Conservation (phyloP, 441 rosid genomes). For the Erodium trifolium region DNA sequence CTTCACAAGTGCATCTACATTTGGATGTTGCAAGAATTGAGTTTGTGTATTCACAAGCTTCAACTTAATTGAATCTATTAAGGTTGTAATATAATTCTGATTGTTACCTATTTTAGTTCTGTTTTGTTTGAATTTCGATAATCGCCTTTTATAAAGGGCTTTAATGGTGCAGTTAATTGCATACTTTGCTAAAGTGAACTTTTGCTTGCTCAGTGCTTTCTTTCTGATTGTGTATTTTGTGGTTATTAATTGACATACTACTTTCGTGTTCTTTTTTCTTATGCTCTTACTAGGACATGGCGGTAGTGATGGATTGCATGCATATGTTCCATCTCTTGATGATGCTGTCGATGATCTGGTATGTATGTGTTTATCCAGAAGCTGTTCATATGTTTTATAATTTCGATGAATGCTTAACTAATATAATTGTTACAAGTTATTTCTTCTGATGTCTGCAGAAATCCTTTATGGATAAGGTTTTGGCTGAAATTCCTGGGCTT, state of each 20-base stretch:
- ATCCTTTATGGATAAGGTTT: conserved; percentile 51
- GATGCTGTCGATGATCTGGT: conserved; percentile 74
- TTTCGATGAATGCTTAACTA: conserved; percentile 5
- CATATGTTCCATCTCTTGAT: conserved; percentile 73
- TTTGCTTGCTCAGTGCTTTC: not conserved
- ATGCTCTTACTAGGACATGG: conserved; percentile 60
- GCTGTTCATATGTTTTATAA: not conserved
- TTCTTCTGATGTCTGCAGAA: conserved; percentile 31
- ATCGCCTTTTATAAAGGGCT: not conserved
- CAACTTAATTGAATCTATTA: not conserved
- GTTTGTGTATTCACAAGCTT: conserved; percentile 29
- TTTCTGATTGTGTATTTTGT: not conserved
- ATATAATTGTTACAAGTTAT: too few species aligned
- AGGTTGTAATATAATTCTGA: not conserved
- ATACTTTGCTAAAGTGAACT: too few species aligned
- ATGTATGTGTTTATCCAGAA: conserved; percentile 16
- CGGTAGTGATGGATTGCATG: conserved; percentile 89
- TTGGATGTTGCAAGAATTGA: conserved; percentile 60
- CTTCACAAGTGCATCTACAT: conserved; percentile 53
- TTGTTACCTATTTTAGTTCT: not conserved
- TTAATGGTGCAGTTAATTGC: too few species aligned
- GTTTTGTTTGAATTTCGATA: not conserved
- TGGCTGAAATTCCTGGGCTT: conserved; percentile 56
- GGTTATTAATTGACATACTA: not conserved
- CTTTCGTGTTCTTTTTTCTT: not conserved